phyloP scores from a whole-genome alignment of 2,329 filamentous ascomycete genomes.

The Myriosclerotinia scirpicola region DNA sequence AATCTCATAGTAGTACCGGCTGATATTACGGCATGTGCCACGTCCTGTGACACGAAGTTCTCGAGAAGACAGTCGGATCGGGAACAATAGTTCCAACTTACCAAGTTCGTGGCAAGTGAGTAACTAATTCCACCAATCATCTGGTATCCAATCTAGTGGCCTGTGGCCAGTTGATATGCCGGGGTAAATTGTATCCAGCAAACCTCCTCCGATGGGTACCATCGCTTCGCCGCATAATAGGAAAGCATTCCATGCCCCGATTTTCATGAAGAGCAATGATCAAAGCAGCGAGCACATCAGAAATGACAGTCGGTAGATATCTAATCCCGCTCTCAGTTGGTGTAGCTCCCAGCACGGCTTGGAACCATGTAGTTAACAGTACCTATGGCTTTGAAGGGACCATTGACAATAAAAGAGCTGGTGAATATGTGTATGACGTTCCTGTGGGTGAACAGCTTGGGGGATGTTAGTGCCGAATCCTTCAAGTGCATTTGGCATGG shows the following conservation, averaged over 20 bases:
- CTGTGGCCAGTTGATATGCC: background rate
- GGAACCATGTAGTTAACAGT: slow-evolving; percentile 47
- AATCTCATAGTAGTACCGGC: slow-evolving; percentile 1
- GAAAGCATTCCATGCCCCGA: slow-evolving; percentile 18
- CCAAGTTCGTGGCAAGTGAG: background rate
- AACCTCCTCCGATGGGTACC: slow-evolving; percentile 16
- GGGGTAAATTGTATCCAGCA: slow-evolving; percentile 12
- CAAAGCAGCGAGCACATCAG: slow-evolving; percentile 16
- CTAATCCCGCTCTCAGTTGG: slow-evolving; percentile 42
- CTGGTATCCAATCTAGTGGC: slow-evolving; percentile 9
- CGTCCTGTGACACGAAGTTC: background rate
- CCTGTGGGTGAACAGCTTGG: background rate
- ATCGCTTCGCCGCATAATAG: slow-evolving; percentile 9
- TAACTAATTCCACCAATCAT: slow-evolving; percentile 14
- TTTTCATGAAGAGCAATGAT: slow-evolving; percentile 5
- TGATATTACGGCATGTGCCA: background rate
- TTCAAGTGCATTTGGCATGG: slow-evolving; percentile 22
- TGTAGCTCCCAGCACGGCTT: slow-evolving; percentile 44
- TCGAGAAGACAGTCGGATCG: background rate
- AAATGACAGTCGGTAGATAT: slow-evolving; percentile 42
- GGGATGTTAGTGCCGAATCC: background rate
- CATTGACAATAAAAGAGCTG: slow-evolving; percentile 37
- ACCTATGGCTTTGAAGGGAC: slow-evolving; percentile 45
- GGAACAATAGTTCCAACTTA: slow-evolving; percentile 6
- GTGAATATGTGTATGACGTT: slow-evolving; percentile 40